Evolutionary conservation across 192 early-diverging fungal genomes (phyloP).

Genomic region (Kickxella alabastrina): DNA sequence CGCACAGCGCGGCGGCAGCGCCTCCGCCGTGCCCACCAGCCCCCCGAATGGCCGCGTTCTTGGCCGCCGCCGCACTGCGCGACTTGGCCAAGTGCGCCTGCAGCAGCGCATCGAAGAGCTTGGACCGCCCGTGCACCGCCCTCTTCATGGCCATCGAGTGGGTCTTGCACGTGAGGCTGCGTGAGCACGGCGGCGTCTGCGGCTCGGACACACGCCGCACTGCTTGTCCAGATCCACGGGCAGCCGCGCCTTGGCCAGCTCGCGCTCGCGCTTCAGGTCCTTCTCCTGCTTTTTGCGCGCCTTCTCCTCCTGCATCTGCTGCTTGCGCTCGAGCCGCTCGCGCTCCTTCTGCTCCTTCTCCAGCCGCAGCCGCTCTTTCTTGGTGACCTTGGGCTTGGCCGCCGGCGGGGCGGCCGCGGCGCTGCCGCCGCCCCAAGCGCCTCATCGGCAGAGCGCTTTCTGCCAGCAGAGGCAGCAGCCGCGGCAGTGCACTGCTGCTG

Average conservation of each 20-base stretch:
- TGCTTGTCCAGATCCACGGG: conserved; percentile 88
- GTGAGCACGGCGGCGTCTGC: conserved; percentile 64
- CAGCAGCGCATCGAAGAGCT: conserved; percentile 76
- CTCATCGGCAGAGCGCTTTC: conserved; percentile 1
- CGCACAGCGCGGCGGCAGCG: conserved; percentile 42
- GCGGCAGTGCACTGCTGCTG: no score
- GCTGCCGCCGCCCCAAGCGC: not conserved
- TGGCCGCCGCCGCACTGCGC: conserved; percentile 54
- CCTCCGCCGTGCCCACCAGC: conserved; percentile 32
- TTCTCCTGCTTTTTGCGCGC: conserved; percentile 48
- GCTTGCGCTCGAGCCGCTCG: conserved; percentile 28
- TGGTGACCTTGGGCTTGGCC: conserved; percentile 28
- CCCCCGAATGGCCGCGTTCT: conserved; percentile 38
- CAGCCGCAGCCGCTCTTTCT: conserved; percentile 34
- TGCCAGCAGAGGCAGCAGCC: not conserved
- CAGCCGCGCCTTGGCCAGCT: conserved; percentile 40
- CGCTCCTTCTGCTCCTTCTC: conserved; percentile 44
- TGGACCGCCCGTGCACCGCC: conserved; percentile 76
- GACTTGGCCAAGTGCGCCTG: conserved; percentile 74
- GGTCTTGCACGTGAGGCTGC: conserved; percentile 94
- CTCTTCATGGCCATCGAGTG: conserved; percentile 88
- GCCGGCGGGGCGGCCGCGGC: conserved; percentile 10
- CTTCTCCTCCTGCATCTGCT: conserved; percentile 40
- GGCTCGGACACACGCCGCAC: conserved; percentile 72
- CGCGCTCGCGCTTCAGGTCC: conserved; percentile 56